Conservation (phyloP, 495 filamentous ascomycete species). For the Pseudoneurospora amorphoporcata region DNA sequence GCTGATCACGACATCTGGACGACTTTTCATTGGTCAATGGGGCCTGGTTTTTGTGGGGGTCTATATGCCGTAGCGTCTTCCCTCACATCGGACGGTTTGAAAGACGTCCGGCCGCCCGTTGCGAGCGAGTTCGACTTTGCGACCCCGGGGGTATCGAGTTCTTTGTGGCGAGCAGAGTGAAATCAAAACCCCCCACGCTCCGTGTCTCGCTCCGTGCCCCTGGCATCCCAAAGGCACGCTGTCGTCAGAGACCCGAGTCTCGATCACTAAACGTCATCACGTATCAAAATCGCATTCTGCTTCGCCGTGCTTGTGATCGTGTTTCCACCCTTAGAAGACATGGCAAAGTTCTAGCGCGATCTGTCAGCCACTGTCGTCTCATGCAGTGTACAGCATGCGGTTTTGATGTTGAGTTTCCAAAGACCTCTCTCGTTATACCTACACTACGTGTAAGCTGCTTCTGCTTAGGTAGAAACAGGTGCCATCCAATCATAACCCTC, state of each 20-base stretch:
- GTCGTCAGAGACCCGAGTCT: not conserved
- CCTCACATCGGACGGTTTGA: not conserved
- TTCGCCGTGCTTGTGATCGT: not conserved
- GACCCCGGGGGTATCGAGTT: not conserved
- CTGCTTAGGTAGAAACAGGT: not conserved
- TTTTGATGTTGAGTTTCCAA: not conserved
- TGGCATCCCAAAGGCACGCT: not conserved
- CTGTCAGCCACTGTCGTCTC: not conserved
- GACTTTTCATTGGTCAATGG: slow-evolving; percentile 19
- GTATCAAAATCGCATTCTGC: not conserved
- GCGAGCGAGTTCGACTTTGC: not conserved
- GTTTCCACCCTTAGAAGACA: not conserved
- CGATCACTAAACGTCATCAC: not conserved
- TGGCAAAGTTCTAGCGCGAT: not conserved
- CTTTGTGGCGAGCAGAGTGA: not conserved
- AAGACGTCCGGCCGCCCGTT: not conserved
- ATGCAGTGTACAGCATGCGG: not conserved
- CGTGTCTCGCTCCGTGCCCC: not conserved
- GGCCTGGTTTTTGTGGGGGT: slow-evolving; percentile 16
- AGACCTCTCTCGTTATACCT: too few species aligned
- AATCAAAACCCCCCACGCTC: not conserved
- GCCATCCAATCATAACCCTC: not conserved
- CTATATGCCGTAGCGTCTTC: not conserved
- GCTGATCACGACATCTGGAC: slow-evolving; percentile 27
- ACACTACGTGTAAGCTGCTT: not conserved